phyloP scores from a whole-genome alignment of 306 rosid genomes.

The Neltuma alba region DNA sequence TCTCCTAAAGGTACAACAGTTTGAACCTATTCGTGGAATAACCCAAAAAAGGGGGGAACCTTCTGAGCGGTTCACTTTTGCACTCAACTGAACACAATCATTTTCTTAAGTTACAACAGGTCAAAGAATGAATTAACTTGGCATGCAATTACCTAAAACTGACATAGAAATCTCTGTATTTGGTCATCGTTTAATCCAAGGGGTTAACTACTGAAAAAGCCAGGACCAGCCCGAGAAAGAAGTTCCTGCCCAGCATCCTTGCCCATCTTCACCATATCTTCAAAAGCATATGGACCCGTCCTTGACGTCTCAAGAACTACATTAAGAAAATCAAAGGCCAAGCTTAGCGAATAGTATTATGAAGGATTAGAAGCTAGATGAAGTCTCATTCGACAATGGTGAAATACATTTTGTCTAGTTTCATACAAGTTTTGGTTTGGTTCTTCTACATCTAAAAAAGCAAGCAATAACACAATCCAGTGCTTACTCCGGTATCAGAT shows the following conservation, averaged over 20 bases:
- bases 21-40: slow-evolving; percentile 1
- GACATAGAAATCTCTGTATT: slow-evolving; percentile 24
- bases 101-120: slow-evolving; percentile 29
- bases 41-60: neutral
- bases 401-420: neutral
- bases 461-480: neutral
- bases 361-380: slow-evolving; percentile 15
- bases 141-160: slow-evolving; percentile 25
- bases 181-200: slow-evolving; percentile 9
- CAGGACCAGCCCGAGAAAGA: slow-evolving; percentile 80
- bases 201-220: slow-evolving; percentile 59
- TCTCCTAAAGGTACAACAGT: slow-evolving; percentile 33
- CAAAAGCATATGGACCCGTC: slow-evolving; percentile 60
- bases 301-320: slow-evolving; percentile 85
- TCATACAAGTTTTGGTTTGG: neutral
- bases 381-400: neutral
- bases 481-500: neutral
- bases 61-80: slow-evolving; percentile 24
- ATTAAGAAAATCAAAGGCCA: slow-evolving; percentile 6
- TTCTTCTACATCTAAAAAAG: neutral
- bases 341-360: neutral
- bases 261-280: slow-evolving; percentile 83
- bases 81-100: slow-evolving; percentile 16
- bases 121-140: slow-evolving; percentile 31
- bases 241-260: slow-evolving; percentile 90